Evolutionary conservation across 208 protist species (phyloP).

Genomic region (Acanthamoeba royreba): DNA sequence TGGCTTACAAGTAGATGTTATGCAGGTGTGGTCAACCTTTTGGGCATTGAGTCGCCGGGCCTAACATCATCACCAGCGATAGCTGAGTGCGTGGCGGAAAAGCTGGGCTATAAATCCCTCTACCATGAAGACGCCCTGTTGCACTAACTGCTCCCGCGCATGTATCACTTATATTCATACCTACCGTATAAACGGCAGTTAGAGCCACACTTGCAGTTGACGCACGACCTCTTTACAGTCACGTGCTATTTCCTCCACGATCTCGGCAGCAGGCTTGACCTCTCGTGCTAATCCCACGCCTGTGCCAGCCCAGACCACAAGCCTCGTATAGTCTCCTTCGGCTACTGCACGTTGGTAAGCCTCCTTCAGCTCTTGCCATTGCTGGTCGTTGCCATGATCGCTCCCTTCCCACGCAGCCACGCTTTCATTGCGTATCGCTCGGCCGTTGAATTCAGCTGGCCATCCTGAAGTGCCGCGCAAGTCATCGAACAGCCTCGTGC

Average conservation of each 20-base stretch:
- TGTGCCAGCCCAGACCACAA: slow-evolving; percentile 8
- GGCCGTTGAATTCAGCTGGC: background rate
- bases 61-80: background rate
- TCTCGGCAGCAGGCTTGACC: background rate
- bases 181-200: too few species aligned
- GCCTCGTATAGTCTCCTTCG: background rate
- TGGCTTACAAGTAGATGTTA: too few species aligned
- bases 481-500: slow-evolving; percentile 19
- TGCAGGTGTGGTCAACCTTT: background rate
- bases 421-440: background rate
- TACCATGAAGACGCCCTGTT: background rate
- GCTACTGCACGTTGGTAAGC: background rate
- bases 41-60: background rate
- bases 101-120: background rate
- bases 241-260: background rate
- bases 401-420: background rate
- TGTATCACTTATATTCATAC: too few species aligned
- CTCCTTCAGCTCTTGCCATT: background rate
- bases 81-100: background rate
- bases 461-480: background rate
- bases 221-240: background rate
- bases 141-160: too few species aligned
- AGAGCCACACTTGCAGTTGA: background rate
- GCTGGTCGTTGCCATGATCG: too few species aligned
- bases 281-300: background rate